These are phyloP conservation scores for Cornus suecica DNA, from an alignment of 148 eudicot species.

Conservation along the genomic window DNA sequence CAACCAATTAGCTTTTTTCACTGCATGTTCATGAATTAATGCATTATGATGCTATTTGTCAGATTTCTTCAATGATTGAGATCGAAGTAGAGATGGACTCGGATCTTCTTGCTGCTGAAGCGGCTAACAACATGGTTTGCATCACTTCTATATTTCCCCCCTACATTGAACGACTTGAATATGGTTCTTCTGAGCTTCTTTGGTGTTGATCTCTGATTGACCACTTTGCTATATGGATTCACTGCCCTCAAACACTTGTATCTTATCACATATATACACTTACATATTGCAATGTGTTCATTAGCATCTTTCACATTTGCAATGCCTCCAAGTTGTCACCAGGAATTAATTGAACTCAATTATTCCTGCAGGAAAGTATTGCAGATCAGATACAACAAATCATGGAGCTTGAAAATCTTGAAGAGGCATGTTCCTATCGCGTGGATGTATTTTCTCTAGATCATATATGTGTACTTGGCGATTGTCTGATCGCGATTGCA, in stretches of 20 bases:
- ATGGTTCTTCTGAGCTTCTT: not conserved
- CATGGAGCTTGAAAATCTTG: conserved; percentile 95
- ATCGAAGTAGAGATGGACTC: conserved; percentile 97
- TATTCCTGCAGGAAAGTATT: conserved; percentile 59
- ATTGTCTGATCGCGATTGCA: not conserved
- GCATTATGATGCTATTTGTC: conserved; percentile 17
- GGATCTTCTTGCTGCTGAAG: conserved; percentile 95
- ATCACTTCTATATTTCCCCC: not conserved
- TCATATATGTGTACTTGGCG: not conserved
- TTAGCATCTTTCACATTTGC: not conserved
- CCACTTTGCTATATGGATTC: not conserved
- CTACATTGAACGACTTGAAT: not conserved
- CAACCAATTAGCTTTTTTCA: not conserved
- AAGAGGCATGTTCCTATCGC: conserved; percentile 60
- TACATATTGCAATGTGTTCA: not conserved
- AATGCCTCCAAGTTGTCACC: not conserved
- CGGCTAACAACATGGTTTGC: conserved; percentile 67
- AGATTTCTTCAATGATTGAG: conserved; percentile 99
- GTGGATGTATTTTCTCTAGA: not conserved
- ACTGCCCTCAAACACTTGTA: not conserved
- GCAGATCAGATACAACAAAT: conserved; percentile 85
- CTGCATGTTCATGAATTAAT: conserved; percentile 3
- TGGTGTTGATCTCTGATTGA: not conserved
- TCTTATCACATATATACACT: not conserved
- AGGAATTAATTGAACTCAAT: not conserved